A percentile compares a stretch with the other conserved stretches of the same genome.
These are phyloP conservation scores for Starmerella asiatica DNA, from an alignment of 805 yeast species.

Conservation along the genomic window DNA sequence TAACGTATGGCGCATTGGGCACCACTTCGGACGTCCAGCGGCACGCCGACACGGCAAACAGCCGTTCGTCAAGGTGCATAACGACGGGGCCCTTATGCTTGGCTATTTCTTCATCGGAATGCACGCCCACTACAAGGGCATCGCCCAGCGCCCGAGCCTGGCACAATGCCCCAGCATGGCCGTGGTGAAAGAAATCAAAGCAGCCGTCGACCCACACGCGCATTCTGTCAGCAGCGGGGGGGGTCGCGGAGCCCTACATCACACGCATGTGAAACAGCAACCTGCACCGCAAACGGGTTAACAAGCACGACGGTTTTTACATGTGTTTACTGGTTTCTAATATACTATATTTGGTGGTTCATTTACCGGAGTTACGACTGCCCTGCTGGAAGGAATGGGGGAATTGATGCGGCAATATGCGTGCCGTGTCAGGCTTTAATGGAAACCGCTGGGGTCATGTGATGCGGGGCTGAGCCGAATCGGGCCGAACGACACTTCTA, in stretches of 20 bases:
- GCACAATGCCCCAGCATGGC: constrained; percentile 88
- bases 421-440: too few relatives aligned
- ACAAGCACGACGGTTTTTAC: neutral
- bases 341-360: too few relatives aligned
- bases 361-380: too few relatives aligned
- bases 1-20: constrained; percentile 82
- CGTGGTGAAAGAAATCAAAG: constrained; percentile 95
- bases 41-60: constrained; percentile 76
- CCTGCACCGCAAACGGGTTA: neutral
- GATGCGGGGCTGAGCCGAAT: too few relatives aligned
- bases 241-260: neutral
- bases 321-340: too few relatives aligned
- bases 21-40: constrained; percentile 72
- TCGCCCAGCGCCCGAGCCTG: constrained; percentile 80
- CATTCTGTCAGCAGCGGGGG: constrained; percentile 7
- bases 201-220: constrained; percentile 95
- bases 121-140: constrained; percentile 75
- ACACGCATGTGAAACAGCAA: neutral
- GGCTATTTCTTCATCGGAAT: constrained; percentile 75
- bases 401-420: neutral
- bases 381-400: too few relatives aligned
- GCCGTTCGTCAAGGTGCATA: constrained; percentile 68
- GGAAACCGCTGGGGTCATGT: too few relatives aligned
- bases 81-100: constrained; percentile 88
- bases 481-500: too few relatives aligned